These are phyloP conservation scores for Leishmania martiniquensis DNA, from an alignment of 208 protist species.

Conservation along the genomic window DNA sequence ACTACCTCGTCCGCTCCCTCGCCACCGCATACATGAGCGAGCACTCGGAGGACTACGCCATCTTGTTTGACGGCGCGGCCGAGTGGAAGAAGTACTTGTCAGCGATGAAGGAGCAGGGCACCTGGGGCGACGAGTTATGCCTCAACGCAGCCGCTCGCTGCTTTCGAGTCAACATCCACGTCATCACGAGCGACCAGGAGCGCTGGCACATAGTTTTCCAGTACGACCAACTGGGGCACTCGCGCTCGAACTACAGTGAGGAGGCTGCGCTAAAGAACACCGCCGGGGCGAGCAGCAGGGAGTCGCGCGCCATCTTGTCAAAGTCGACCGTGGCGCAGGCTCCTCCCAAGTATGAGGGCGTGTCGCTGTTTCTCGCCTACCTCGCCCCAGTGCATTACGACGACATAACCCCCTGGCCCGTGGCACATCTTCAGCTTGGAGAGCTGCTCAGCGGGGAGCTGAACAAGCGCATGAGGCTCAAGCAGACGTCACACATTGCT, in stretches of 20 bases:
- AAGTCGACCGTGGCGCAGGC: conserved; percentile 5
- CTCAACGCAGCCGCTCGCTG: conserved; percentile 83
- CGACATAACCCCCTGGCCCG: conserved; percentile 55
- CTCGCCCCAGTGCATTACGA: conserved; percentile 82
- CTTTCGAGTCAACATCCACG: conserved; percentile 85
- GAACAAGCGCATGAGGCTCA: conserved; percentile 26
- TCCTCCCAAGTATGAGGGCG: conserved; percentile 11
- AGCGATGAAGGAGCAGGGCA: conserved; percentile 60
- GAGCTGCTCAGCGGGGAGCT: conserved; percentile 53
- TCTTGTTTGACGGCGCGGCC: conserved; percentile 65
- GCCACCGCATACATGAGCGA: conserved; percentile 72
- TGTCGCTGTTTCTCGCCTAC: conserved; percentile 83
- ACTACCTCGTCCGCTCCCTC: conserved; percentile 67
- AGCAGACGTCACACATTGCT: conserved; percentile 11
- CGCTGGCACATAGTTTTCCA: conserved; percentile 87
- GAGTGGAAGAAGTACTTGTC: conserved; percentile 65
- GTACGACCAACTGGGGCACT: conserved; percentile 58
- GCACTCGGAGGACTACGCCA: conserved; percentile 55
- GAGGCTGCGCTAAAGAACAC: background rate
- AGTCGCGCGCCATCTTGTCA: conserved; percentile 6
- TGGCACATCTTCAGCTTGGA: conserved; percentile 39
- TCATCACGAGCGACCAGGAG: conserved; percentile 77
- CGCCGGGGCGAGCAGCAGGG: conserved; percentile 9
- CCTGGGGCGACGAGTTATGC: conserved; percentile 88
- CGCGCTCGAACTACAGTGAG: conserved; percentile 11